Percentiles rank a stretch among this genome's conserved stretches.
These are phyloP conservation scores for Parmelia sp. DNA, from an alignment of 495 filamentous ascomycete species.

Conservation along the genomic window DNA sequence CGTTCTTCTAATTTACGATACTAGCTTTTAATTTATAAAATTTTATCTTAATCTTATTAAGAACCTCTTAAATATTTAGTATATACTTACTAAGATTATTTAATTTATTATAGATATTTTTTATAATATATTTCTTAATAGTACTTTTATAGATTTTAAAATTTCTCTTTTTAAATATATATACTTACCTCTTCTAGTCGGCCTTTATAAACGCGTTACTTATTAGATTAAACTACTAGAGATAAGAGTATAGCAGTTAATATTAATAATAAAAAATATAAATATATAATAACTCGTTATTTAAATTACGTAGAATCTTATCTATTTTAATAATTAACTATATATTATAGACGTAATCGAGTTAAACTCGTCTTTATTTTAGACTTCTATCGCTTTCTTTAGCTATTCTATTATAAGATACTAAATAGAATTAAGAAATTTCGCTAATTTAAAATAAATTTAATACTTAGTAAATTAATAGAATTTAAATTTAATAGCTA, in stretches of 20 bases:
- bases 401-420: background rate
- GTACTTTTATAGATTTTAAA: conserved; percentile 9
- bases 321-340: too few species aligned
- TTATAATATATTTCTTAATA: conserved; percentile 5
- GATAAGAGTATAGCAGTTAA: too few species aligned
- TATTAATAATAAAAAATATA: background rate
- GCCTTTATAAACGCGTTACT: background rate
- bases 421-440: too few species aligned
- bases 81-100: background rate
- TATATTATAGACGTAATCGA: too few species aligned
- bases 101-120: conserved; percentile 4
- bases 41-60: conserved; percentile 2
- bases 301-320: too few species aligned
- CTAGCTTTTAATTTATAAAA: background rate
- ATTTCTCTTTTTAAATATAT: conserved; percentile 1
- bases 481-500: background rate
- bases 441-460: background rate
- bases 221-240: background rate
- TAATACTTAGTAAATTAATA: background rate
- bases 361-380: background rate
- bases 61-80: background rate
- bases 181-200: background rate
- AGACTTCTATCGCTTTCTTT: background rate
- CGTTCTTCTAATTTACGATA: background rate
- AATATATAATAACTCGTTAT: too few species aligned